Base-by-base conservation (phyloP, 352 stramenopile genomes). In the Pythium rhizo-oryzae region DNA sequence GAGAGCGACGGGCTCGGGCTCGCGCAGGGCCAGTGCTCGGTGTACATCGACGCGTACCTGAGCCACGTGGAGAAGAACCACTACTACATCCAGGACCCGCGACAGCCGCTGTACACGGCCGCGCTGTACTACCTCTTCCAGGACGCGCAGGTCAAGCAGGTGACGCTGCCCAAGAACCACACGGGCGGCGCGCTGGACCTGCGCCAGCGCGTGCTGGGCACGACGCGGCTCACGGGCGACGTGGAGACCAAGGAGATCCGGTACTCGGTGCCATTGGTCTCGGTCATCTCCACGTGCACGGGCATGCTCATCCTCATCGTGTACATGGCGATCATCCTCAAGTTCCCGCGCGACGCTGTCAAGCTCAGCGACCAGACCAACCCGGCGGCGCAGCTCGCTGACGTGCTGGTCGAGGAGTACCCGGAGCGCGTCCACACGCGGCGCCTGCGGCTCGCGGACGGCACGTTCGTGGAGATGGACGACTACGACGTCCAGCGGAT, bases 121-220 rank as follows among this genome's bases (percentile, higher is more conserved):
- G 76, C 76, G 44, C 39, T 88, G 4, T 82, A 77, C 44, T 88
- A 83, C 50, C 28, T 88, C 25, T 84, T 84, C 37, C 76, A 84
- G 52, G 44, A 79, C 33, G 80, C 74, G 2, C 65, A 70, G 0
- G 76, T 79, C 16, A 84, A 62, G 28, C n/a, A 62, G 30, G 7
- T 69, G 30, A 52, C 30, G 16, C 24, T 62, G 24, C 39, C 55
- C 5, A 25, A 11, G 13, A 51, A 62, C 11, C 49, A 49, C 56
- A 44, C 37, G 4, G 11, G 23, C 6, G 39, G 56, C 46, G 59
- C 15, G 16, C 12, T 57, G 28, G 55, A 64, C 64, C 7, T 70
- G 13, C 59, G 44, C 35, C 25, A 64, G 28, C 25, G 12, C 3
- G 70, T 73, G 7, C 19, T 84, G 4, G 76, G 71, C 0, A 59